Evolutionary conservation across 441 rosid species (phyloP).

Genomic region (Brassica balearica): DNA sequence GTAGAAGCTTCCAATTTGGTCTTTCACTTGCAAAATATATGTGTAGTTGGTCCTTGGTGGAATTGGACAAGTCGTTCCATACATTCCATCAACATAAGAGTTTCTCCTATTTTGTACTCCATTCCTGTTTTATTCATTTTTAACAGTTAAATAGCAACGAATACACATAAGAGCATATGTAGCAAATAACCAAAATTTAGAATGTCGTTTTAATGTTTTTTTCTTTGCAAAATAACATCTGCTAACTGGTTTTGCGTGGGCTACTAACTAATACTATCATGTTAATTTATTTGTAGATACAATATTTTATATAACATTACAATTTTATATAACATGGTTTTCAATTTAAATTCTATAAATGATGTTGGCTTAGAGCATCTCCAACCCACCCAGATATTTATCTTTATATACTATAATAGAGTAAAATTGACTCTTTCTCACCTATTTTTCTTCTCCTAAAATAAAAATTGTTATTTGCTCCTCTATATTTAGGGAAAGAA

Average conservation of each 20-base stretch:
- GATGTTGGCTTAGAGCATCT: neutral
- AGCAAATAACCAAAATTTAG: neutral
- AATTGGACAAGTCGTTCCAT: slow-evolving; percentile 91
- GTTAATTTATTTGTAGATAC: neutral
- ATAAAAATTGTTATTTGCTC: too few species aligned
- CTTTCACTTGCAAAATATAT: slow-evolving; percentile 88
- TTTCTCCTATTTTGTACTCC: slow-evolving; percentile 90
- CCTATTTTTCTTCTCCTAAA: too few species aligned
- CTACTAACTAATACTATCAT: neutral
- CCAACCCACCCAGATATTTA: too few species aligned
- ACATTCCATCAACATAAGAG: slow-evolving; percentile 78
- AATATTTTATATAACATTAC: neutral
- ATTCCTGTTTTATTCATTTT: slow-evolving; percentile 52
- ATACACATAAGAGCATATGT: neutral
- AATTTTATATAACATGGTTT: neutral
- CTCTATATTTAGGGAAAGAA: too few species aligned
- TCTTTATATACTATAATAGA: too few species aligned
- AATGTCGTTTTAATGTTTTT: neutral
- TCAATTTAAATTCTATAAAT: neutral
- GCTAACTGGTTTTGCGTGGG: neutral
- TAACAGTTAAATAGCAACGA: neutral
- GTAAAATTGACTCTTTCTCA: too few species aligned
- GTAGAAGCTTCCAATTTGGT: slow-evolving; percentile 92
- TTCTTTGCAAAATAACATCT: neutral
- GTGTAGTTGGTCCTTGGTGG: slow-evolving; percentile 89